A percentile compares a stretch with the other conserved stretches of the same genome.
Evolutionary conservation across 1,284 basidiomycete species (phyloP).

Genomic region (Amylostereum areolatum): DNA sequence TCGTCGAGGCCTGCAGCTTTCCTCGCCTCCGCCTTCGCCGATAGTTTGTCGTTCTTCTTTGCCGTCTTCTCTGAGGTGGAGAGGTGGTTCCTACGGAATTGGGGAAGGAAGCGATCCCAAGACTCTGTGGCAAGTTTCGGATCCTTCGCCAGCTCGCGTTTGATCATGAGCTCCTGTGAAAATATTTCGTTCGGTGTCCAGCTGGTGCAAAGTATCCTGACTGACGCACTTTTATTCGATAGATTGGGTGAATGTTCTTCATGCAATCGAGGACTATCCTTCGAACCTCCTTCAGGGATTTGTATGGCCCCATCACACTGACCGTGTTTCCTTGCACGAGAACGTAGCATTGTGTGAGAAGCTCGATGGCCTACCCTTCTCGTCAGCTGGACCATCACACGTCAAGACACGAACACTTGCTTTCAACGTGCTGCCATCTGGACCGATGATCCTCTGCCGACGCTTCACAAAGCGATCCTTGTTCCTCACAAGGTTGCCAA

Average conservation of each 20-base stretch:
- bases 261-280: slow-evolving; percentile 97
- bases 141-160: slow-evolving; percentile 96
- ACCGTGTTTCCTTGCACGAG: slow-evolving; percentile 98
- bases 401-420: slow-evolving; percentile 31
- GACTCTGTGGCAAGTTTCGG: slow-evolving; percentile 91
- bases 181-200: not conserved
- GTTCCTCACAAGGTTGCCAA: slow-evolving; percentile 90
- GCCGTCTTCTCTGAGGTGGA: slow-evolving; percentile 90
- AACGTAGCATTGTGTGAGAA: slow-evolving; percentile 95
- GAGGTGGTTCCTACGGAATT: slow-evolving; percentile 91
- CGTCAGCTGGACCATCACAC: not conserved
- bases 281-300: slow-evolving; percentile 92
- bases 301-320: slow-evolving; percentile 95
- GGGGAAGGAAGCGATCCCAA: slow-evolving; percentile 97
- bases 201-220: not conserved
- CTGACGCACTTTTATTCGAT: slow-evolving; percentile 84
- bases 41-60: slow-evolving; percentile 70
- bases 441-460: slow-evolving; percentile 94
- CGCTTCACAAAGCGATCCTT: slow-evolving; percentile 98
- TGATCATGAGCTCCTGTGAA: slow-evolving; percentile 93
- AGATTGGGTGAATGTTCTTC: slow-evolving; percentile 99
- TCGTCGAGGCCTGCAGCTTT: slow-evolving; percentile 53
- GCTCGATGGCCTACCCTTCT: slow-evolving; percentile 82
- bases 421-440: slow-evolving; percentile 95
- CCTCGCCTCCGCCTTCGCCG: slow-evolving; percentile 52